A percentile compares a stretch with the other conserved stretches of the same genome.
phyloP scores from a whole-genome alignment of 139 green algal species.

The Chlamydomonas incerta region DNA sequence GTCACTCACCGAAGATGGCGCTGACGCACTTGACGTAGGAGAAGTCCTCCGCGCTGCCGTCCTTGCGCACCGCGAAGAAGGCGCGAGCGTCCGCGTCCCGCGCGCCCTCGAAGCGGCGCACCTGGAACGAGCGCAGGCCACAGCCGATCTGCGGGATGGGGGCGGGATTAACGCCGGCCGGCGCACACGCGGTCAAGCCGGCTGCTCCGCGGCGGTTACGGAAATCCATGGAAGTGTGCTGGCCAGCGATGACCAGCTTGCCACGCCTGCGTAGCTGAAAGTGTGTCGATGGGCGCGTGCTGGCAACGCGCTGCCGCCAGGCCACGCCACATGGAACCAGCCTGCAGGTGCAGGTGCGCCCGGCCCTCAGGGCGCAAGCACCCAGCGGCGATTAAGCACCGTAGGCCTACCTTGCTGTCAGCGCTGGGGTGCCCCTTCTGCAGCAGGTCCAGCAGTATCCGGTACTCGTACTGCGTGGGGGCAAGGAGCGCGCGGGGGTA shows the following conservation, averaged over 20 bases:
- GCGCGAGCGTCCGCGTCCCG: constrained; percentile 48
- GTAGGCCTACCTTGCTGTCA: constrained; percentile 61
- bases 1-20: not conserved
- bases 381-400: no score
- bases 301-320: no score
- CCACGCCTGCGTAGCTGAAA: no score
- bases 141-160: constrained; percentile 49
- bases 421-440: constrained; percentile 73
- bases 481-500: no score
- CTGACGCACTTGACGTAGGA: constrained; percentile 81
- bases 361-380: not conserved
- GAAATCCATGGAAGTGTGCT: no score
- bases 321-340: no score
- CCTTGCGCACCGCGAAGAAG: constrained; percentile 69
- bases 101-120: constrained; percentile 45
- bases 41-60: constrained; percentile 82
- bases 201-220: no score
- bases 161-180: no score
- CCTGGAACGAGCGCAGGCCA: constrained; percentile 65
- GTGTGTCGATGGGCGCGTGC: no score
- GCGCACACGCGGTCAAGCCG: no score
- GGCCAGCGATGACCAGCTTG: no score
- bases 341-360: not conserved
- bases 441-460: constrained; percentile 75
- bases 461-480: constrained; percentile 75